These are phyloP conservation scores for Uronychia binucleata DNA, from an alignment of 73 alveolate species.

Conservation along the genomic window DNA sequence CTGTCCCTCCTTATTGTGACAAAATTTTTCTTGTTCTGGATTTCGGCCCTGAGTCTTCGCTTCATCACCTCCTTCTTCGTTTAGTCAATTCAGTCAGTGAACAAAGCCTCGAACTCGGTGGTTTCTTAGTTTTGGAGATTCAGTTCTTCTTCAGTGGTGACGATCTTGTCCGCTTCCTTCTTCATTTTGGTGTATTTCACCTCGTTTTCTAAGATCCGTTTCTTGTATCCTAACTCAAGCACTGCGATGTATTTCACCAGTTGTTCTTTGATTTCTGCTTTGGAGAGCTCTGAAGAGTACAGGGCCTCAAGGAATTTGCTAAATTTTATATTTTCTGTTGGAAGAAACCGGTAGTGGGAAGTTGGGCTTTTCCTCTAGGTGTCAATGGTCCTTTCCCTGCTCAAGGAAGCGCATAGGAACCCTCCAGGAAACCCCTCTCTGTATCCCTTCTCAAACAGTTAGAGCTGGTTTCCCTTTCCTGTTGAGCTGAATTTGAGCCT, in stretches of 20 bases:
- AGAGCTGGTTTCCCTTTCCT: too few relatives aligned
- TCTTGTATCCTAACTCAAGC: slow-evolving; percentile 49
- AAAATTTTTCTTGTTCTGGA: slow-evolving; percentile 61
- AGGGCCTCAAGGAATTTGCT: slow-evolving; percentile 46
- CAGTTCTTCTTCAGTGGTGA: neutral
- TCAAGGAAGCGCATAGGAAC: too few relatives aligned
- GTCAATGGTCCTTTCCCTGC: neutral
- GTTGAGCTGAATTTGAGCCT: too few relatives aligned
- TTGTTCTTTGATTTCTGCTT: slow-evolving; percentile 54
- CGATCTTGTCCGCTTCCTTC: slow-evolving; percentile 40
- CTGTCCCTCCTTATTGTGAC: slow-evolving; percentile 38
- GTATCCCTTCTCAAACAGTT: too few relatives aligned
- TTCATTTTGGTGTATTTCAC: slow-evolving; percentile 40
- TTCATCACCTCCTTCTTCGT: slow-evolving; percentile 86
- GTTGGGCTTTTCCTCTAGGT: slow-evolving; percentile 13
- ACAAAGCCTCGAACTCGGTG: slow-evolving; percentile 82
- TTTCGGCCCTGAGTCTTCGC: slow-evolving; percentile 67
- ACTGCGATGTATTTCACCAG: slow-evolving; percentile 55
- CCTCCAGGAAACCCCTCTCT: too few relatives aligned
- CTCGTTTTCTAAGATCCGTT: slow-evolving; percentile 6
- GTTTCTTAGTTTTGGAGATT: neutral
- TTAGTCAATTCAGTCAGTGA: slow-evolving; percentile 90
- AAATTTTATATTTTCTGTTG: slow-evolving; percentile 57
- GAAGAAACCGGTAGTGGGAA: slow-evolving; percentile 37
- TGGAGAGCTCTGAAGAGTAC: slow-evolving; percentile 41